These are phyloP conservation scores for Mayamaea pseudoterrestris DNA, from an alignment of 108 stramenopile species.

Conservation along the genomic window DNA sequence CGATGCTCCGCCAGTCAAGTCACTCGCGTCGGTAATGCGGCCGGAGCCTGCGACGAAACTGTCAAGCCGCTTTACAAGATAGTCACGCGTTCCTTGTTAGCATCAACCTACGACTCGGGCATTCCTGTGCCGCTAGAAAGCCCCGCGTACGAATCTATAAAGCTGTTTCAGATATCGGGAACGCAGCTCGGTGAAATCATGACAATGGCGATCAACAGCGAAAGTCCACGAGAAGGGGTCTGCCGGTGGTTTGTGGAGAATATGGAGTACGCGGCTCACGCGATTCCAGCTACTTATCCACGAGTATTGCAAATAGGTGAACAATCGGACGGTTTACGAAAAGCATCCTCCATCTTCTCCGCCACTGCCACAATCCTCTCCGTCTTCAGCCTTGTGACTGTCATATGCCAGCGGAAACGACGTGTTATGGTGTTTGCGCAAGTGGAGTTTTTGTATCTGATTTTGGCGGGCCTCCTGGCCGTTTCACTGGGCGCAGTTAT, in stretches of 20 bases:
- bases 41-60: constrained; percentile 16
- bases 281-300: constrained; percentile 15
- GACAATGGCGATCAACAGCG: not conserved
- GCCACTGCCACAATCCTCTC: no score
- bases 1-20: constrained; percentile 6
- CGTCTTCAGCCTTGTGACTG: no score
- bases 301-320: constrained; percentile 1
- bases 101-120: constrained; percentile 1
- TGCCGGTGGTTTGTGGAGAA: constrained; percentile 22
- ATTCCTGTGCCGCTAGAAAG: not conserved
- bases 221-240: constrained; percentile 5
- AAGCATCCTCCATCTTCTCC: no score
- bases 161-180: not conserved
- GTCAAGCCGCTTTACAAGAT: constrained; percentile 4
- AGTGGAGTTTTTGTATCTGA: constrained; percentile 15
- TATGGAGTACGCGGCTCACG: constrained; percentile 8
- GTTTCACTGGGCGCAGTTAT: constrained; percentile 19
- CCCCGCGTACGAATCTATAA: constrained; percentile 5
- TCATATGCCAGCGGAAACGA: not conserved
- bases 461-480: constrained; percentile 18
- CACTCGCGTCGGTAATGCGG: constrained; percentile 10
- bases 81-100: not conserved
- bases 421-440: constrained; percentile 8
- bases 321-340: no score
- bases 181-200: constrained; percentile 1